phyloP scores from a whole-genome alignment of 352 stramenopile genomes.

The Phytopythium mirpurense region DNA sequence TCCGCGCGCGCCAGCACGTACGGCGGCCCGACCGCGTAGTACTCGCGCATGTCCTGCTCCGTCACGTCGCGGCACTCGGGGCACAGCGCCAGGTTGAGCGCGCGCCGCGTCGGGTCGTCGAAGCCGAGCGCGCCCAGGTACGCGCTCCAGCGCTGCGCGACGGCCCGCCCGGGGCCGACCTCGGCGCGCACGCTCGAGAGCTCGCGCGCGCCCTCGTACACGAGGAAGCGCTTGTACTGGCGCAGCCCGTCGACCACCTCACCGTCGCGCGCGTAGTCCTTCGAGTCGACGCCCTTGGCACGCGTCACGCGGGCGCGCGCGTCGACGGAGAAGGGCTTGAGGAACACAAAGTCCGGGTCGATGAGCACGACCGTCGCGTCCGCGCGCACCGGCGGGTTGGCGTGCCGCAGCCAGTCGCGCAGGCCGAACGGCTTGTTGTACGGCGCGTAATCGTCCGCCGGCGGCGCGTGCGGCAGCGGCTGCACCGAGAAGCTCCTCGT shows the following conservation, averaged over 20 bases:
- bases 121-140: slow-evolving; percentile 29
- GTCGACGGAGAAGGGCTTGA: slow-evolving; percentile 59
- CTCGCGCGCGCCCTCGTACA: slow-evolving; percentile 54
- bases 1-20: slow-evolving; percentile 56
- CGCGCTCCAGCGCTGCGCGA: slow-evolving; percentile 49
- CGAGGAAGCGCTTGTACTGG: slow-evolving; percentile 80
- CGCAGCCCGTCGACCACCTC: slow-evolving; percentile 72
- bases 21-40: slow-evolving; percentile 47
- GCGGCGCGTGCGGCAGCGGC: slow-evolving; percentile 12
- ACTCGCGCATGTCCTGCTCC: slow-evolving; percentile 36
- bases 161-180: slow-evolving; percentile 33
- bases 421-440: slow-evolving; percentile 77
- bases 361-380: slow-evolving; percentile 58
- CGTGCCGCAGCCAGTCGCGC: slow-evolving; percentile 56
- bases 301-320: slow-evolving; percentile 46
- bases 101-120: slow-evolving; percentile 15
- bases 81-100: slow-evolving; percentile 33
- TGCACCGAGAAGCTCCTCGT: slow-evolving; percentile 46
- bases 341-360: slow-evolving; percentile 71
- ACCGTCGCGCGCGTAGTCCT: slow-evolving; percentile 45
- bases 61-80: slow-evolving; percentile 42
- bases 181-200: slow-evolving; percentile 28
- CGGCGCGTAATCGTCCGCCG: slow-evolving; percentile 33
- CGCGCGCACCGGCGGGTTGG: slow-evolving; percentile 52
- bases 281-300: slow-evolving; percentile 43